Percentiles rank a stretch among this genome's conserved stretches.
Conservation (phyloP, 768 basidiomycete genomes). For the Amanita thiersii region DNA sequence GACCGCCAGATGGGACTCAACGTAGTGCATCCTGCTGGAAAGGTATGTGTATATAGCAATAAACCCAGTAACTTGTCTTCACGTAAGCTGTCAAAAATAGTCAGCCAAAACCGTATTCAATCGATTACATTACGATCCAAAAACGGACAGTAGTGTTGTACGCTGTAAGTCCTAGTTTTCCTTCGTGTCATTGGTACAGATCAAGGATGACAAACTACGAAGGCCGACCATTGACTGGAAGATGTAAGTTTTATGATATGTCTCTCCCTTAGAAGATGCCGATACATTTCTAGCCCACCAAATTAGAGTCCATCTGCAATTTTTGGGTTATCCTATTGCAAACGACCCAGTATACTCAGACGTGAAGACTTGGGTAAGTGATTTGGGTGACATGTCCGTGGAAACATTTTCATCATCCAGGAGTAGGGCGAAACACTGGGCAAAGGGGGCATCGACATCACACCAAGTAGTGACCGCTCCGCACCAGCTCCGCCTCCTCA, state of each 20-base stretch:
- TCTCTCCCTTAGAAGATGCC: not conserved
- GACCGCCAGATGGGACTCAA: conserved; percentile 97
- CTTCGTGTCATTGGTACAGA: conserved; percentile 1
- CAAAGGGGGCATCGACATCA: conserved; percentile 72
- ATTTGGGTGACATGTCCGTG: conserved; percentile 10
- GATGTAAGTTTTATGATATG: conserved; percentile 51
- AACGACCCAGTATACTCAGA: conserved; percentile 94
- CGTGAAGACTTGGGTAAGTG: conserved; percentile 60
- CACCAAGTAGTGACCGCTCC: conserved; percentile 56
- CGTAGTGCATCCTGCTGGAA: conserved; percentile 91
- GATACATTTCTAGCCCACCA: conserved; percentile 68
- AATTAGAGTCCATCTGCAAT: conserved; percentile 94
- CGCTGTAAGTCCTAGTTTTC: conserved; percentile 46
- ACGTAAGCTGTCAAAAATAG: conserved; percentile 27
- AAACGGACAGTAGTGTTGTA: conserved; percentile 79
- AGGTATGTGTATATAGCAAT: conserved; percentile 39
- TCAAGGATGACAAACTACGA: conserved; percentile 18
- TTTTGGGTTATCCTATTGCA: conserved; percentile 85
- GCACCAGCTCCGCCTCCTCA: conserved; percentile 53
- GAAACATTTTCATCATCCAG: not conserved
- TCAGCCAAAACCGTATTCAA: conserved; percentile 86
- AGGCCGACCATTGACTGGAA: conserved; percentile 83
- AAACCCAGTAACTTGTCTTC: conserved; percentile 1
- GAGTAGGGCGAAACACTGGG: conserved; percentile 66
- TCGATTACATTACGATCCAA: conserved; percentile 69